Base-by-base conservation (phyloP, 768 basidiomycete species). In the Arthromyces matolae region DNA sequence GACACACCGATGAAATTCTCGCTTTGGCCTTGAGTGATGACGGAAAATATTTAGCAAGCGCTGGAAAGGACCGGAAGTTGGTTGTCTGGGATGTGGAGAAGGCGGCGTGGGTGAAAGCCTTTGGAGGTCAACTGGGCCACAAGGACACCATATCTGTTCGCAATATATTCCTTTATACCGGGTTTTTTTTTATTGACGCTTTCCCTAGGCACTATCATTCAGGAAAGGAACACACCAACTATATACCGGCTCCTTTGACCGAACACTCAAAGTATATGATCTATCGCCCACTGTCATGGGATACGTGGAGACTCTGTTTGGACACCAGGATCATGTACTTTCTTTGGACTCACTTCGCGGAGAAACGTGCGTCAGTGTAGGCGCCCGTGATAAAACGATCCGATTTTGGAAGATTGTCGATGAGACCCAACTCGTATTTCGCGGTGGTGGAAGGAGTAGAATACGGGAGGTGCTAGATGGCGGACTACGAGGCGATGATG, bases 341-440 rank as follows among this genome's bases (percentile, higher is more conserved):
- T 72, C 77, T 4, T 59, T 99, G 5, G 90, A 93, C 53, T 76
- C 91, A 5, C 78, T 98, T 13, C 83, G 88, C 27, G 81, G 81
- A 6, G 93, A 97, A 57, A 82, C 83, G 1, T 89, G 87, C 13
- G 81, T 97, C 16, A 93, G 86, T 28, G 87, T 86, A 5, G 96
- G 95, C 16, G 89, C 83, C 0, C 75, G 93, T 27, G 96, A 99
- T 71, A 86, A 91, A 62, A 96, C 93, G 0, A 79, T 85, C 50
- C 78, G 96, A 28, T 98, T 81, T 68, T 99, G 95, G 95, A 97
- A 97, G 70, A 87, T 98, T 42, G 81, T 83, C 29, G 95, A 99
- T 44, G 93, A 97, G 66, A 90, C 80, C 10, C 95, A 98, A 61
- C 75, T 99, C 20, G 93, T 99, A 6, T 97, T 98, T 61, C 80